These are phyloP conservation scores for Nephelium lappaceum DNA, from an alignment of 345 rosid species.

Conservation along the genomic window DNA sequence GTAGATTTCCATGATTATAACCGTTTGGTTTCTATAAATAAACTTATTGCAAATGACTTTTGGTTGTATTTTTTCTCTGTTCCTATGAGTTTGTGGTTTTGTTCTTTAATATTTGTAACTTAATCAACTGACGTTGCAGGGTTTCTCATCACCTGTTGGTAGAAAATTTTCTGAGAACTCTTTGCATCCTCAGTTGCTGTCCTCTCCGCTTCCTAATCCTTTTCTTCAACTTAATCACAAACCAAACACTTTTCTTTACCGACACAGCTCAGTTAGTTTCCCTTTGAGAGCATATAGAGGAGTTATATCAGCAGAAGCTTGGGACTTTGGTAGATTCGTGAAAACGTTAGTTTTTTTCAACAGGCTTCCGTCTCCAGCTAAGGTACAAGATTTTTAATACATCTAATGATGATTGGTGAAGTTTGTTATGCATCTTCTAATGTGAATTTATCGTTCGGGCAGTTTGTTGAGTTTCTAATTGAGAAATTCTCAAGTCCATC, in stretches of 20 bases:
- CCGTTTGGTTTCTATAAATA: not conserved
- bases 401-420: not conserved
- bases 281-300: slow-evolving; percentile 37
- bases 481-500: slow-evolving; percentile 63
- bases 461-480: slow-evolving; percentile 69
- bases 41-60: not conserved
- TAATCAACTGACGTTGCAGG: slow-evolving; percentile 56
- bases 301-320: slow-evolving; percentile 43
- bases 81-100: not conserved
- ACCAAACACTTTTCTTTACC: slow-evolving; percentile 29
- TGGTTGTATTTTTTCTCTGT: not conserved
- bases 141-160: slow-evolving; percentile 44
- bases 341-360: slow-evolving; percentile 85
- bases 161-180: slow-evolving; percentile 36
- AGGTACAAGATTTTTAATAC: slow-evolving; percentile 44
- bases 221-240: slow-evolving; percentile 68
- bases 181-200: slow-evolving; percentile 34
- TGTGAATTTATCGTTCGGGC: slow-evolving; percentile 27
- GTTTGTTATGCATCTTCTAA: slow-evolving; percentile 23
- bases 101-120: slow-evolving; percentile 12
- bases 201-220: slow-evolving; percentile 64
- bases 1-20: not conserved
- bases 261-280: slow-evolving; percentile 32
- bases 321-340: slow-evolving; percentile 91
- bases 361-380: slow-evolving; percentile 79